These are phyloP conservation scores for Dothistroma pini DNA, from an alignment of 2,329 filamentous ascomycete genomes.

Conservation along the genomic window DNA sequence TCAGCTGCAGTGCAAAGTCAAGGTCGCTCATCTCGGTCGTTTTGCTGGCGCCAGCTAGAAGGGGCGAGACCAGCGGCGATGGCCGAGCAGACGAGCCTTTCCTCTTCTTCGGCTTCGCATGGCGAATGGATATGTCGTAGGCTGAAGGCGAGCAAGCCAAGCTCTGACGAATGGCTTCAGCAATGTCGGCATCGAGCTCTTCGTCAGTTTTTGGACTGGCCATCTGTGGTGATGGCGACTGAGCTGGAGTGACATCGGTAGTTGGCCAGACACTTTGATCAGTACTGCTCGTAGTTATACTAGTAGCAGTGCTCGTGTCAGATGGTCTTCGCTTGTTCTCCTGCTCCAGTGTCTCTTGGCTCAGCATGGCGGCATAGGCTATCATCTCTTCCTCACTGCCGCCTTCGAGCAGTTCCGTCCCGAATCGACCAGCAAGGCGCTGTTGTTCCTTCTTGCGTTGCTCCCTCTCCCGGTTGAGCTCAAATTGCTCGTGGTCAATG, in stretches of 20 bases:
- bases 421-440: conserved; percentile 74
- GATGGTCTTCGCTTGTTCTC: conserved; percentile 48
- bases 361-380: conserved; percentile 60
- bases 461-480: conserved; percentile 70
- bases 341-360: conserved; percentile 54
- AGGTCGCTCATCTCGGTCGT: conserved; percentile 53
- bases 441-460: conserved; percentile 64
- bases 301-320: conserved; percentile 38
- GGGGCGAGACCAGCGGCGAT: conserved; percentile 27
- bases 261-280: conserved; percentile 31
- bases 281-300: conserved; percentile 39
- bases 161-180: conserved; percentile 59
- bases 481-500: conserved; percentile 79
- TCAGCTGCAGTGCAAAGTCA: conserved; percentile 60
- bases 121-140: conserved; percentile 47
- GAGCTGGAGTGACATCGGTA: conserved; percentile 29
- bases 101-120: conserved; percentile 38
- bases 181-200: conserved; percentile 56
- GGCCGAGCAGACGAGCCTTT: conserved; percentile 30
- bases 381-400: conserved; percentile 58
- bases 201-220: conserved; percentile 41
- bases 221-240: conserved; percentile 22
- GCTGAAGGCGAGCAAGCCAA: conserved; percentile 31
- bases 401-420: conserved; percentile 65
- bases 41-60: conserved; percentile 38